These are phyloP conservation scores for Dioscorea cayenensis DNA, from an alignment of 116 monocot species.

Conservation along the genomic window DNA sequence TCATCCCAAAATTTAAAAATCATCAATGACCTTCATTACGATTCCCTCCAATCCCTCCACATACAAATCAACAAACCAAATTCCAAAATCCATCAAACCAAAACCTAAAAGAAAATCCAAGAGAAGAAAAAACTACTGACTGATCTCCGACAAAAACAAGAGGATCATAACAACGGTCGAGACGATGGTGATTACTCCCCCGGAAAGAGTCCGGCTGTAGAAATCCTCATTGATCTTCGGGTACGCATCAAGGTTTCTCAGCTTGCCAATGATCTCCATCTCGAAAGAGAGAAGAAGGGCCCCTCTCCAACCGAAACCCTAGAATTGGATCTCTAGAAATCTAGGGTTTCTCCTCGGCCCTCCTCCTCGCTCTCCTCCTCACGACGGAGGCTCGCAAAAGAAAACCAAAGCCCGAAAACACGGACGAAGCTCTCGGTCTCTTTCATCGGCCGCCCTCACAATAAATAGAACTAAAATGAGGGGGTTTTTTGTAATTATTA, in stretches of 20 bases:
- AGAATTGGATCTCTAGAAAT: background rate
- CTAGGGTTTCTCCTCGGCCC: background rate
- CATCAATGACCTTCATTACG: background rate
- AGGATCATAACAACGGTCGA: slow-evolving; percentile 56
- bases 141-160: slow-evolving; percentile 69
- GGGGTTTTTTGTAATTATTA: background rate
- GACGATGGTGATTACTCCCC: slow-evolving; percentile 67
- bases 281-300: background rate
- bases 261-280: slow-evolving; percentile 78
- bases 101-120: background rate
- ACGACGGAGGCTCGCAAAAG: background rate
- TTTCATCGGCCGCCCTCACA: background rate
- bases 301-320: background rate
- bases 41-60: background rate
- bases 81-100: background rate
- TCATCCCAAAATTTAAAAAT: background rate
- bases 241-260: slow-evolving; percentile 78
- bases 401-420: background rate
- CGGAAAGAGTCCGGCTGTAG: slow-evolving; percentile 76
- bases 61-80: background rate
- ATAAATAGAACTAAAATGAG: background rate
- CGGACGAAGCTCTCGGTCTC: background rate
- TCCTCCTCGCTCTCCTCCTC: background rate
- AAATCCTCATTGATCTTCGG: slow-evolving; percentile 96
- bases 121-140: slow-evolving; percentile 22